phyloP scores from a whole-genome alignment of 1,139 yeast genomes.

The Geotrichum klebahnii region DNA sequence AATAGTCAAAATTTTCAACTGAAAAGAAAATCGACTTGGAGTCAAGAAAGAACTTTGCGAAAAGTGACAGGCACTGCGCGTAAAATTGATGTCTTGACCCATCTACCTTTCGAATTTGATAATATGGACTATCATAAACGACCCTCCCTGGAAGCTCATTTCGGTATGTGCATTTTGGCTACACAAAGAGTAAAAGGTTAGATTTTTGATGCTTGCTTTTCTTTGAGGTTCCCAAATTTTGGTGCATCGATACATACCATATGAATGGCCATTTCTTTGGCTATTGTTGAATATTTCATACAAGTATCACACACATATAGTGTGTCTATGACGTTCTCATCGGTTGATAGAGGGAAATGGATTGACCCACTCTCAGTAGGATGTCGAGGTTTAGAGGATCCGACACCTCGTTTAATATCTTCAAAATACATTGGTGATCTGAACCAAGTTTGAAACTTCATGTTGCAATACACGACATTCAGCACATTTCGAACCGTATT shows the following conservation, averaged over 20 bases:
- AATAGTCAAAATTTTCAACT: constrained; percentile 75
- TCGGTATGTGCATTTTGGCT: constrained; percentile 45
- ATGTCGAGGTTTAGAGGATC: constrained; percentile 20
- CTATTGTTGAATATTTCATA: constrained; percentile 65
- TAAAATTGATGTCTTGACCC: constrained; percentile 59
- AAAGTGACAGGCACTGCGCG: constrained; percentile 76
- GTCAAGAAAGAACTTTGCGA: constrained; percentile 85
- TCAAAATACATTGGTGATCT: constrained; percentile 74
- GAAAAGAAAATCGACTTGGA: constrained; percentile 83
- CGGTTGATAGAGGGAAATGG: constrained; percentile 11
- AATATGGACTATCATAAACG: constrained; percentile 58
- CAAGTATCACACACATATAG: constrained; percentile 75
- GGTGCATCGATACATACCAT: constrained; percentile 11
- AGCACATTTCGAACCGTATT: constrained; percentile 15
- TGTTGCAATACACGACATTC: constrained; percentile 59
- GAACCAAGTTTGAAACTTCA: constrained; percentile 74
- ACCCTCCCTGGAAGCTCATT: constrained; percentile 58
- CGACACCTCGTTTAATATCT: constrained; percentile 26
- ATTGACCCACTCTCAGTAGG: constrained; percentile 21
- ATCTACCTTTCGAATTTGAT: constrained; percentile 59
- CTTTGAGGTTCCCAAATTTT: not conserved
- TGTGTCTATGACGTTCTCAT: constrained; percentile 45
- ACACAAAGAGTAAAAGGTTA: constrained; percentile 12
- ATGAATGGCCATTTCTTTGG: constrained; percentile 35
- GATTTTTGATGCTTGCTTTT: constrained; percentile 6